These are phyloP conservation scores for Xanthoconium purpureum DNA, from an alignment of 768 basidiomycete genomes.

Conservation along the genomic window DNA sequence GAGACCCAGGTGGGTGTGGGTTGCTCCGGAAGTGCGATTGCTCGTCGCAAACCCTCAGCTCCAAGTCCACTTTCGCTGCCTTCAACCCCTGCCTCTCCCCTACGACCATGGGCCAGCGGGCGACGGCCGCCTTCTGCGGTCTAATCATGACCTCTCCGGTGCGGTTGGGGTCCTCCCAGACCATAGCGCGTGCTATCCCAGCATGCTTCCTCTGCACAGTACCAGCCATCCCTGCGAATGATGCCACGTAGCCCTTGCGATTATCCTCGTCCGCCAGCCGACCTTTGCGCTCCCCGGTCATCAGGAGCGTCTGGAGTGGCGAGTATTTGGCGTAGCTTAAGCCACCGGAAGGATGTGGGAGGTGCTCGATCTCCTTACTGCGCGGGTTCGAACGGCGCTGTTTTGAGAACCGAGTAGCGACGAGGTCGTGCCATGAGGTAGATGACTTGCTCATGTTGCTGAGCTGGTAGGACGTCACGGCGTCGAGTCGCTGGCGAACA, in stretches of 20 bases:
- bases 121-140: conserved; percentile 29
- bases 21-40: conserved; percentile 39
- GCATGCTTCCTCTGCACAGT: conserved; percentile 17
- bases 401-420: conserved; percentile 21
- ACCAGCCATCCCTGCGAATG: conserved; percentile 32
- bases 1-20: conserved; percentile 47
- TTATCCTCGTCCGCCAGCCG: conserved; percentile 44
- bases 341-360: conserved; percentile 63
- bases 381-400: conserved; percentile 23
- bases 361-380: conserved; percentile 49
- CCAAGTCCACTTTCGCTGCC: conserved; percentile 33
- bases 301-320: conserved; percentile 50
- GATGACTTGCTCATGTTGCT: conserved; percentile 17
- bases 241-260: conserved; percentile 23
- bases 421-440: conserved; percentile 26
- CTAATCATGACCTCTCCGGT: conserved; percentile 33
- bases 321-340: conserved; percentile 58
- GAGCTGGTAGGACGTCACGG: conserved; percentile 29
- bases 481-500: conserved; percentile 14
- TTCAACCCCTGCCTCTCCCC: conserved; percentile 41
- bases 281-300: conserved; percentile 54
- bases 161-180: conserved; percentile 29
- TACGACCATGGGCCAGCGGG: conserved; percentile 43
- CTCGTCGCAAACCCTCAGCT: conserved; percentile 30
- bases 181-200: conserved; percentile 17